A percentile compares a stretch with the other conserved stretches of the same genome.
Evolutionary conservation across 169 alveolate genomes (phyloP).

Genomic region (Cryptosporidium sp.): DNA sequence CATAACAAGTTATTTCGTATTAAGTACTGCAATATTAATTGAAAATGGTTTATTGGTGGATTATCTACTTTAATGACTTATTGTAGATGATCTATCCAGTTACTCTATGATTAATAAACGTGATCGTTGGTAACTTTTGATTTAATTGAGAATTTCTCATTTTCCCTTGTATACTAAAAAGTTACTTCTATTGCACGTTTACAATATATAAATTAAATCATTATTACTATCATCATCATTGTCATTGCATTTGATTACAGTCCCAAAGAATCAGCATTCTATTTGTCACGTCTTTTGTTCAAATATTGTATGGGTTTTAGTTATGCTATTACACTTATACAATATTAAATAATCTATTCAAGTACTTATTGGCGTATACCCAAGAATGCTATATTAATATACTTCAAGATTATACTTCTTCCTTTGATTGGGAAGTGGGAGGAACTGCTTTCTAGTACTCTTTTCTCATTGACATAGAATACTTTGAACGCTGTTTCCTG

Average conservation of each 20-base stretch:
- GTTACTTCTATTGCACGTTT: slow-evolving; percentile 71
- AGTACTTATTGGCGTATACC: slow-evolving; percentile 70
- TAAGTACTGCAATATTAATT: slow-evolving; percentile 41
- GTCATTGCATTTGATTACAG: too few species aligned
- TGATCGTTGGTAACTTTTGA: slow-evolving; percentile 65
- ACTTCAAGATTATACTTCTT: neutral
- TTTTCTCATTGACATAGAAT: neutral
- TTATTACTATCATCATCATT: too few species aligned
- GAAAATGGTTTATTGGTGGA: neutral
- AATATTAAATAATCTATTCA: neutral
- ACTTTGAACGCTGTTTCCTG: neutral
- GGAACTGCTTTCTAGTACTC: neutral
- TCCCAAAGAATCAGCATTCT: slow-evolving; percentile 25
- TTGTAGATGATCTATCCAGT: neutral
- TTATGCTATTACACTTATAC: slow-evolving; percentile 51
- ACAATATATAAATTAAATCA: neutral
- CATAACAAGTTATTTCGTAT: slow-evolving; percentile 66
- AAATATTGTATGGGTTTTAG: slow-evolving; percentile 5
- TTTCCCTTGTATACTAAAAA: neutral
- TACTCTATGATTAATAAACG: slow-evolving; percentile 9
- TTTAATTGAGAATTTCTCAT: neutral
- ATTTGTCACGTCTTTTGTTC: slow-evolving; percentile 68
- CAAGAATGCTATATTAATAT: slow-evolving; percentile 58
- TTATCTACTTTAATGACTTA: neutral
- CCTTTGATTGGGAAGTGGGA: neutral